Evolutionary conservation across 805 yeast genomes (phyloP).

Genomic region (Limtongia smithiae): DNA sequence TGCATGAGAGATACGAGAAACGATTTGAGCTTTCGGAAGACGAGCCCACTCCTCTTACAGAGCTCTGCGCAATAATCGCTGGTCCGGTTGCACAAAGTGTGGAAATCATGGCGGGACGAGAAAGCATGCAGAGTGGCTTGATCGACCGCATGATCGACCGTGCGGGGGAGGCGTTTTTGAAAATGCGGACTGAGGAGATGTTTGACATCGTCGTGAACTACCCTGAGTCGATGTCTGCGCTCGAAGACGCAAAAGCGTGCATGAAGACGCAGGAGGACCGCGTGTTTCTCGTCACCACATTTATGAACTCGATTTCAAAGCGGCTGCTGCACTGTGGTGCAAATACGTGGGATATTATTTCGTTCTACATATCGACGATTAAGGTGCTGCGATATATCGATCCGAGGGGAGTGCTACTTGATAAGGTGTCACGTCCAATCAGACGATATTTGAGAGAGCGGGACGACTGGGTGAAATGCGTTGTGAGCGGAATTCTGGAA

Average conservation of each 20-base stretch:
- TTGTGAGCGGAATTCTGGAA: constrained; percentile 68
- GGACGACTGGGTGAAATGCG: constrained; percentile 63
- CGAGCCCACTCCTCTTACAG: constrained; percentile 11
- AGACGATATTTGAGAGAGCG: constrained; percentile 67
- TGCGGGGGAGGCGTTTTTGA: constrained; percentile 16
- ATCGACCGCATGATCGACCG: constrained; percentile 11
- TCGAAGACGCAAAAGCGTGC: constrained; percentile 56
- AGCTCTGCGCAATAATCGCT: constrained; percentile 4
- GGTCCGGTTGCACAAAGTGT: constrained; percentile 10
- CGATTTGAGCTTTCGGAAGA: constrained; percentile 15
- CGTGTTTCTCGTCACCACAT: constrained; percentile 48
- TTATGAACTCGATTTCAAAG: constrained; percentile 43
- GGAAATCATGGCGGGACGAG: constrained; percentile 7
- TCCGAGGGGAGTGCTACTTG: constrained; percentile 79
- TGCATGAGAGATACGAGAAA: constrained; percentile 5
- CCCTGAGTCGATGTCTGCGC: constrained; percentile 52
- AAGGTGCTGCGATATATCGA: constrained; percentile 72
- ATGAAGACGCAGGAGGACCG: constrained; percentile 50
- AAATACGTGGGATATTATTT: constrained; percentile 67
- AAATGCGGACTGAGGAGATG: constrained; percentile 47
- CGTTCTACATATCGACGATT: constrained; percentile 67
- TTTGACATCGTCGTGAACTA: constrained; percentile 53
- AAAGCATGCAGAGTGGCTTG: not conserved
- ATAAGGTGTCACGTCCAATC: constrained; percentile 73
- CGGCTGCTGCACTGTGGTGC: constrained; percentile 74